A percentile compares a stretch with the other conserved stretches of the same genome.
Conservation (phyloP, 2,329 filamentous ascomycete genomes). For the Aspergillus alliaceus region DNA sequence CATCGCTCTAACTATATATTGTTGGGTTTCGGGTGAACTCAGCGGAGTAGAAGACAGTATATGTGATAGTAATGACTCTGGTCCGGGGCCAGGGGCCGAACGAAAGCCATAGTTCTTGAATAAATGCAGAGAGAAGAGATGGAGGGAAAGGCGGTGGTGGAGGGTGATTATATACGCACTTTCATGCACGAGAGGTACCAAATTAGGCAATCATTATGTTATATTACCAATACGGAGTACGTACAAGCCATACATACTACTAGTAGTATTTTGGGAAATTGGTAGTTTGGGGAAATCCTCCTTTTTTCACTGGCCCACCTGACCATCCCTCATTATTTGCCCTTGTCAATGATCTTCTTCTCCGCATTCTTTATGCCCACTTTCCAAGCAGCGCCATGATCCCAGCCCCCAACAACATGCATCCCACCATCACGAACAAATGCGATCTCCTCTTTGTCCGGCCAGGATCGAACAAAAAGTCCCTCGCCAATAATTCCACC, state of each 20-base stretch:
- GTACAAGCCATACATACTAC: neutral
- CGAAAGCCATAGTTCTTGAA: neutral
- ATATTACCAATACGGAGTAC: neutral
- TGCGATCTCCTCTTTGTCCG: conserved; percentile 41
- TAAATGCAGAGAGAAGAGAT: neutral
- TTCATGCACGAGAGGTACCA: neutral
- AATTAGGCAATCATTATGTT: neutral
- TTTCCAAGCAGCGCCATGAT: conserved; percentile 54
- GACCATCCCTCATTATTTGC: neutral
- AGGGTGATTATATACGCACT: neutral
- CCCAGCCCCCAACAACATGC: conserved; percentile 41
- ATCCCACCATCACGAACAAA: conserved; percentile 45
- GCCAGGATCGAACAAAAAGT: conserved; percentile 52
- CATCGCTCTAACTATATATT: neutral
- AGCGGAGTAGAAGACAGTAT: neutral
- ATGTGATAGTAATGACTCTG: neutral
- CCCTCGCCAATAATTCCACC: conserved; percentile 51
- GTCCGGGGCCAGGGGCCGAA: neutral
- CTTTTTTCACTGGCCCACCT: neutral
- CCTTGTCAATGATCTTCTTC: neutral
- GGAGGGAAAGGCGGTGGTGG: neutral
- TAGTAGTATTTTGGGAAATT: neutral
- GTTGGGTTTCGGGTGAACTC: neutral
- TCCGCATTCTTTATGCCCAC: conserved; percentile 42
- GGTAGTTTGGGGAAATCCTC: neutral